Conservation (phyloP, 1,284 basidiomycete genomes). For the Schizophyllum amplum region DNA sequence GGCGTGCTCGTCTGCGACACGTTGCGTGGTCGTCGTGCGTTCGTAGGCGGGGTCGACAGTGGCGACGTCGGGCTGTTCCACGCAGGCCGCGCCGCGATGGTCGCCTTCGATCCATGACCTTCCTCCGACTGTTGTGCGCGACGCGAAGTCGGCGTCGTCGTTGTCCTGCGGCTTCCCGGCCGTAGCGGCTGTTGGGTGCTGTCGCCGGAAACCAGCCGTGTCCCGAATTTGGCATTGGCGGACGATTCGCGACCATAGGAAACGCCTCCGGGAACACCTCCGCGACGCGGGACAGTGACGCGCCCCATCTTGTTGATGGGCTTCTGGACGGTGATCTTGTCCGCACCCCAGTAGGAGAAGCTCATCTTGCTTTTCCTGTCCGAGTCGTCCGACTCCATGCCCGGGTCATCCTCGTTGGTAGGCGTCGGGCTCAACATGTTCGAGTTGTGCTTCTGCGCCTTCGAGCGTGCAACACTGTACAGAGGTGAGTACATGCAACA, state of each 20-base stretch:
- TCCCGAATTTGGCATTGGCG: conserved; percentile 80
- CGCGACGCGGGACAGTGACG: conserved; percentile 36
- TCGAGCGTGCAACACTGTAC: conserved; percentile 59
- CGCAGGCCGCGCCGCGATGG: conserved; percentile 48
- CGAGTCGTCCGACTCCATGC: conserved; percentile 68
- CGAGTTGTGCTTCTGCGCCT: conserved; percentile 45
- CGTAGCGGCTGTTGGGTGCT: conserved; percentile 43
- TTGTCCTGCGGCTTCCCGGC: conserved; percentile 51
- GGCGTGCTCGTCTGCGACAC: conserved; percentile 61
- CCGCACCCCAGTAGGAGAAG: conserved; percentile 85
- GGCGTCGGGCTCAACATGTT: conserved; percentile 62
- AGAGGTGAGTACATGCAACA: conserved; percentile 3
- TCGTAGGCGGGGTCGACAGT: conserved; percentile 29
- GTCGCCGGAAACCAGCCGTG: conserved; percentile 56
- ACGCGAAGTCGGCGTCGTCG: conserved; percentile 39
- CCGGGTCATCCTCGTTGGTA: conserved; percentile 54
- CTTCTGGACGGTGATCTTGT: conserved; percentile 78
- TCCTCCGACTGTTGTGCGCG: conserved; percentile 28
- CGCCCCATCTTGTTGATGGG: conserved; percentile 44
- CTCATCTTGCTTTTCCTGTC: conserved; percentile 87
- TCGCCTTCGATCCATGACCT: conserved; percentile 33
- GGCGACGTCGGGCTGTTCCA: conserved; percentile 60
- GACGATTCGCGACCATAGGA: conserved; percentile 72
- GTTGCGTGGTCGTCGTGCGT: conserved; percentile 54
- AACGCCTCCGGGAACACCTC: conserved; percentile 35